phyloP scores from a whole-genome alignment of 768 basidiomycete species.

The Lactifluus subvellereus region DNA sequence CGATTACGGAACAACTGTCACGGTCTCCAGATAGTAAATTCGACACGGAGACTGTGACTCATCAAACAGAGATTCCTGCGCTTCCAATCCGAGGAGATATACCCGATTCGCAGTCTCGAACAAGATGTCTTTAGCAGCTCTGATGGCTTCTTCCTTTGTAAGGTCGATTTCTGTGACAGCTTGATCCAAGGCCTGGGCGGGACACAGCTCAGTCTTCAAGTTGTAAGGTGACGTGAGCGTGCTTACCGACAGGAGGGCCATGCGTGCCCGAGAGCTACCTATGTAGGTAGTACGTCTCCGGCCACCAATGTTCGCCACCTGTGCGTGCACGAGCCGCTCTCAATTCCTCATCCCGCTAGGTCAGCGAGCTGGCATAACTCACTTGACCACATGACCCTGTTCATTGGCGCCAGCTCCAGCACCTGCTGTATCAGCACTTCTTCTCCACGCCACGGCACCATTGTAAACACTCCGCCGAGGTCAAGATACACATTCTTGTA shows the following conservation, averaged over 20 bases:
- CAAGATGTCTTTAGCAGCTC: slow-evolving; percentile 49
- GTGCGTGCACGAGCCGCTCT: slow-evolving; percentile 1
- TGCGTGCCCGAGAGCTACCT: slow-evolving; percentile 56
- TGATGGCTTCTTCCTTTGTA: slow-evolving; percentile 47
- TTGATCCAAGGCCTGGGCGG: slow-evolving; percentile 49
- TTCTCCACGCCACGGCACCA: slow-evolving; percentile 60
- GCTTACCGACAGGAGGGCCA: slow-evolving; percentile 53
- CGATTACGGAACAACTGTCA: no score
- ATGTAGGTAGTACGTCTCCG: slow-evolving; percentile 73
- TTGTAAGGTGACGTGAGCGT: not conserved
- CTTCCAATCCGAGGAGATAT: slow-evolving; percentile 48
- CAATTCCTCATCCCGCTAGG: not conserved
- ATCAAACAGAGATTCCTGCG: no score
- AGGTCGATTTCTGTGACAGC: slow-evolving; percentile 46
- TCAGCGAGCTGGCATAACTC: slow-evolving; percentile 25
- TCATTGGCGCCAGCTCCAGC: slow-evolving; percentile 67
- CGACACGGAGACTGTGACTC: no score
- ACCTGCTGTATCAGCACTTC: slow-evolving; percentile 52
- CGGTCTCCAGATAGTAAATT: no score
- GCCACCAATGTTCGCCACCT: slow-evolving; percentile 72
- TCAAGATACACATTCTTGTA: slow-evolving; percentile 74
- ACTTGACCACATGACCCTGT: slow-evolving; percentile 82
- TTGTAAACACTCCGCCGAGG: slow-evolving; percentile 74
- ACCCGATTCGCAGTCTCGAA: slow-evolving; percentile 64
- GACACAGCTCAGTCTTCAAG: not conserved